Percentiles rank a stretch among this genome's conserved stretches.
These are phyloP conservation scores for Salix exigua DNA, from an alignment of 345 rosid species.

Conservation along the genomic window DNA sequence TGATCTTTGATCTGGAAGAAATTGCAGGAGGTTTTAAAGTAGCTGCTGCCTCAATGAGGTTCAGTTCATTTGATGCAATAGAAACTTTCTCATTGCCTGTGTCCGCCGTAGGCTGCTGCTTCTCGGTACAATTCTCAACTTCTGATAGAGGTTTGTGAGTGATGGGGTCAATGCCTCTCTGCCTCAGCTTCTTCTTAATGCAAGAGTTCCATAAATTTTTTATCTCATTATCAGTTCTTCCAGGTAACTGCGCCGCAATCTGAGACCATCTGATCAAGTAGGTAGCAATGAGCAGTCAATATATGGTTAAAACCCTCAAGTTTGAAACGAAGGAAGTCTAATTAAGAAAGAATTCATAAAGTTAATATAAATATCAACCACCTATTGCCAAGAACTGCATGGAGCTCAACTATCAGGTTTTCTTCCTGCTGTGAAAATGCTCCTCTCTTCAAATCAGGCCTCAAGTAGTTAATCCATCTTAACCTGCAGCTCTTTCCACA, in stretches of 20 bases:
- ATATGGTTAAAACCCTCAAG: background rate
- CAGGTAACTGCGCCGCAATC: slow-evolving; percentile 30
- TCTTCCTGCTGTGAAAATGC: slow-evolving; percentile 77
- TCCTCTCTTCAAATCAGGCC: slow-evolving; percentile 90
- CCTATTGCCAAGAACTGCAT: slow-evolving; percentile 74
- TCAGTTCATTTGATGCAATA: slow-evolving; percentile 16
- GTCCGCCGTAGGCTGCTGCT: slow-evolving; percentile 18
- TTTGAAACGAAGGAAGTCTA: background rate
- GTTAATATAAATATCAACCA: background rate
- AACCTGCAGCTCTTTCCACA: slow-evolving; percentile 82
- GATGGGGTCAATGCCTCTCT: slow-evolving; percentile 28
- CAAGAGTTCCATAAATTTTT: slow-evolving; percentile 32
- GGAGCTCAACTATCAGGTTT: slow-evolving; percentile 71
- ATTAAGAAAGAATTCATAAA: background rate
- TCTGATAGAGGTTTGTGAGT: slow-evolving; percentile 40
- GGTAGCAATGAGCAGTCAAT: background rate
- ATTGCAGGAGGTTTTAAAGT: slow-evolving; percentile 22
- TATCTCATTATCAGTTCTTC: slow-evolving; percentile 30
- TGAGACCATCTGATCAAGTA: slow-evolving; percentile 25
- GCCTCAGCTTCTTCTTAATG: slow-evolving; percentile 30
- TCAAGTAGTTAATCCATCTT: slow-evolving; percentile 80
- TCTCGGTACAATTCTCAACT: slow-evolving; percentile 36
- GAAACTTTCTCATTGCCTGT: slow-evolving; percentile 20
- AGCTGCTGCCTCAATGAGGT: slow-evolving; percentile 5
- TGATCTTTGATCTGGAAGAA: slow-evolving; percentile 21